Percentiles rank a stretch among this genome's conserved stretches.
These are phyloP conservation scores for Botrytis fragariae DNA, from an alignment of 2,329 filamentous ascomycete species.

Conservation along the genomic window DNA sequence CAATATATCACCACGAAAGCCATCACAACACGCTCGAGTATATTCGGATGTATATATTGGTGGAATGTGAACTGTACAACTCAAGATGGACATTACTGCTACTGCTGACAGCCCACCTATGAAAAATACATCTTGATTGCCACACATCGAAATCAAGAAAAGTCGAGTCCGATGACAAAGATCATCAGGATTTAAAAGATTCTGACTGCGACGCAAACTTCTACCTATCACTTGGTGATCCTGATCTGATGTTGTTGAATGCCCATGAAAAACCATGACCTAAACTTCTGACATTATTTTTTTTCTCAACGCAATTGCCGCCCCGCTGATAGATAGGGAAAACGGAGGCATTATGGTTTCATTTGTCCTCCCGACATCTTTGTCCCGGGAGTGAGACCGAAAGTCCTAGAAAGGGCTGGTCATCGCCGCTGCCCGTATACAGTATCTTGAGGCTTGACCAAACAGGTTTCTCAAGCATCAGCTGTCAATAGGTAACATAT, in stretches of 20 bases:
- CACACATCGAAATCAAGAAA: not conserved
- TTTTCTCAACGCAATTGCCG: not conserved
- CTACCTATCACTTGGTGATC: not conserved
- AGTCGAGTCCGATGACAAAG: not conserved
- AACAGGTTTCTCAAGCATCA: slow-evolving; percentile 1
- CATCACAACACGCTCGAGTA: not conserved
- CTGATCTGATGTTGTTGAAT: not conserved
- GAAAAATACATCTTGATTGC: not conserved
- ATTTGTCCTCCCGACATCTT: slow-evolving; percentile 6
- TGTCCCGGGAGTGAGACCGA: not conserved
- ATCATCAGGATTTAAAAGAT: not conserved
- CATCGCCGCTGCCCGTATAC: slow-evolving; percentile 5
- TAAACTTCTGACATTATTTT: not conserved
- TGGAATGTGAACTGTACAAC: not conserved
- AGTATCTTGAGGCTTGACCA: slow-evolving; percentile 2
- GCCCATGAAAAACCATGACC: slow-evolving; percentile 2
- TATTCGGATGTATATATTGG: not conserved
- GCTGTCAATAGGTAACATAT: slow-evolving; percentile 9
- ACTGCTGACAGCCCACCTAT: not conserved
- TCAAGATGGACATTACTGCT: not conserved
- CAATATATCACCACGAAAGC: not conserved
- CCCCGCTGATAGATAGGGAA: slow-evolving; percentile 12
- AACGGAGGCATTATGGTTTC: slow-evolving; percentile 3
- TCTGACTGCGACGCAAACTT: not conserved
- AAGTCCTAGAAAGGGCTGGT: not conserved